These are phyloP conservation scores for Puccinellia tenuiflora DNA, from an alignment of 176 grass and related monocot species.

Conservation along the genomic window DNA sequence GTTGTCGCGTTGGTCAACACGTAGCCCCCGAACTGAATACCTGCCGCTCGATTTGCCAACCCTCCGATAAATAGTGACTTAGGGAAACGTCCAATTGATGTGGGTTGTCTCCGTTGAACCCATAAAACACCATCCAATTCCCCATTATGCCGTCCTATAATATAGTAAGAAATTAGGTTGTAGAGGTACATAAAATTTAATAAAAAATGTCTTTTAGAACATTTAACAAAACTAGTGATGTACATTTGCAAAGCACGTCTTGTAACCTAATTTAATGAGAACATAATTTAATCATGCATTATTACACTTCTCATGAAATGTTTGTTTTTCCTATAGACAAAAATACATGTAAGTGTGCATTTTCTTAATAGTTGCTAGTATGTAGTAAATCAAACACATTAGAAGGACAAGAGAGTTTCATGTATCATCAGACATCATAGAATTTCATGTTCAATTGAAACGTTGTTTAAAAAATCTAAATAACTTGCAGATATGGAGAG, in stretches of 20 bases:
- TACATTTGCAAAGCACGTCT: background rate
- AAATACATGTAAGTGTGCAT: background rate
- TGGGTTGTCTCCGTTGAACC: background rate
- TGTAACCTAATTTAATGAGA: no score
- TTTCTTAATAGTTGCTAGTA: background rate
- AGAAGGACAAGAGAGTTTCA: no score
- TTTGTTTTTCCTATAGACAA: background rate
- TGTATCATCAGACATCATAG: no score
- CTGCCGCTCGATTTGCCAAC: background rate
- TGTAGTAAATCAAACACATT: background rate
- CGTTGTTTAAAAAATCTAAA: no score
- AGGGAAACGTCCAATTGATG: background rate
- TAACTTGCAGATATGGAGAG: no score
- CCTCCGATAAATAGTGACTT: background rate
- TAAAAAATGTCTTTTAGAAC: background rate
- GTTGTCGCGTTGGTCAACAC: background rate
- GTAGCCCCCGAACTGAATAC: background rate
- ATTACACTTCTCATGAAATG: background rate
- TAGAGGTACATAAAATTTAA: background rate
- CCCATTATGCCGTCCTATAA: background rate
- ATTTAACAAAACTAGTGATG: background rate
- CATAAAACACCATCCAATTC: background rate
- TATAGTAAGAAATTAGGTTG: background rate
- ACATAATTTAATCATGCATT: background rate
- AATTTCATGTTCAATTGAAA: no score